These are phyloP conservation scores for Blepharisma japonicum DNA, from an alignment of 73 alveolate species.

Conservation along the genomic window DNA sequence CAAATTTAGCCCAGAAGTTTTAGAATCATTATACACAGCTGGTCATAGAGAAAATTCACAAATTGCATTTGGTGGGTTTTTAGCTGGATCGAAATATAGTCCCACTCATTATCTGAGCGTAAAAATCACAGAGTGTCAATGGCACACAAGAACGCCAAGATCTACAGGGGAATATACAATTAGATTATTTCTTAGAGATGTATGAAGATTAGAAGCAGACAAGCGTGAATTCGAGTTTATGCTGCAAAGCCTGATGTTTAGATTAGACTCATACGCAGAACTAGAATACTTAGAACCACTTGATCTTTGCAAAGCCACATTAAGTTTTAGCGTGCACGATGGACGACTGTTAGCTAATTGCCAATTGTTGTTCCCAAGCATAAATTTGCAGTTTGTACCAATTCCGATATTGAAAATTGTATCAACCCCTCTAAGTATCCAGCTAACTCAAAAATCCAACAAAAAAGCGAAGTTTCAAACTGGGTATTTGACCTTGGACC, in stretches of 20 bases:
- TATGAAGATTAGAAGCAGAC: too few relatives aligned
- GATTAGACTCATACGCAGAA: too few relatives aligned
- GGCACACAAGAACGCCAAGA: too few relatives aligned
- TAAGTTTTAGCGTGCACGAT: background rate
- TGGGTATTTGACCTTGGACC: constrained; percentile 37
- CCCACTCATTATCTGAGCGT: background rate
- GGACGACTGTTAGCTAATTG: background rate
- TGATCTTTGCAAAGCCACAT: background rate
- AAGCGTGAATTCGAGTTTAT: too few relatives aligned
- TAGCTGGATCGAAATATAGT: background rate
- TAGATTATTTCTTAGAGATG: too few relatives aligned
- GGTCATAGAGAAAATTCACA: background rate
- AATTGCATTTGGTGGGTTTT: background rate
- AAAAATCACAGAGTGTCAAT: background rate
- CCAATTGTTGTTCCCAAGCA: constrained; percentile 13
- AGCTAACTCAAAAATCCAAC: constrained; percentile 13
- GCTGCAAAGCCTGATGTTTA: too few relatives aligned
- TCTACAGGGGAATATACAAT: too few relatives aligned
- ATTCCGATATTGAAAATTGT: constrained; percentile 29
- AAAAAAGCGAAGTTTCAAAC: constrained; percentile 34
- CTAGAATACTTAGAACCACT: background rate
- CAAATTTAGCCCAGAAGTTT: background rate
- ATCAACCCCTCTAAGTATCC: constrained; percentile 32
- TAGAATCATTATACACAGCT: background rate
- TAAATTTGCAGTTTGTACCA: constrained; percentile 27